Conservation (phyloP, 768 basidiomycete species). For the Dictyophora rubrovolvata region DNA sequence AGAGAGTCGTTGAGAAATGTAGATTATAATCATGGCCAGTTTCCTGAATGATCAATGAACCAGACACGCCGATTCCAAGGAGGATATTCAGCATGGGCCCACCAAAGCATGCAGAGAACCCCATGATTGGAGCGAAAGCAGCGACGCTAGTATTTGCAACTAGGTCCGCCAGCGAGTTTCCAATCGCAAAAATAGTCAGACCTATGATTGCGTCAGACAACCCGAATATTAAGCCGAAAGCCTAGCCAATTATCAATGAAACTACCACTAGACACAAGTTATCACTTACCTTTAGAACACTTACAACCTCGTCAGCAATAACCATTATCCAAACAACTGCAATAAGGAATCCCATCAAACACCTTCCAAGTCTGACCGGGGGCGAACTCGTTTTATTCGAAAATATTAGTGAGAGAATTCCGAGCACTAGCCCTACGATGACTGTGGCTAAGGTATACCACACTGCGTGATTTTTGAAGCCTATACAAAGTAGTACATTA, state of each 20-base stretch:
- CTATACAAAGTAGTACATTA: constrained; percentile 22
- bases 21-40: constrained; percentile 48
- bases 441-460: constrained; percentile 48
- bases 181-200: constrained; percentile 91
- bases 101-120: constrained; percentile 90
- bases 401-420: constrained; percentile 47
- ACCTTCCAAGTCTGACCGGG: constrained; percentile 56
- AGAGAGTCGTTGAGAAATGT: constrained; percentile 69
- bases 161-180: constrained; percentile 92
- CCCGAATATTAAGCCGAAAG: constrained; percentile 88
- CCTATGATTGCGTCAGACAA: constrained; percentile 96
- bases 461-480: constrained; percentile 30
- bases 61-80: constrained; percentile 85
- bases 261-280: neutral
- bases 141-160: constrained; percentile 97
- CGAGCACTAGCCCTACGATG: constrained; percentile 43
- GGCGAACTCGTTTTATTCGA: constrained; percentile 49
- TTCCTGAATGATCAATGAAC: constrained; percentile 70
- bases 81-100: constrained; percentile 89
- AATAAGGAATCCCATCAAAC: constrained; percentile 84
- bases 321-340: constrained; percentile 97
- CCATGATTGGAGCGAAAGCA: constrained; percentile 88
- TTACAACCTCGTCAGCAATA: constrained; percentile 92
- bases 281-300: constrained; percentile 65
- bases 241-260: constrained; percentile 35